These are phyloP conservation scores for Trichothecium roseum DNA, from an alignment of 2,329 filamentous ascomycete species.

Conservation along the genomic window DNA sequence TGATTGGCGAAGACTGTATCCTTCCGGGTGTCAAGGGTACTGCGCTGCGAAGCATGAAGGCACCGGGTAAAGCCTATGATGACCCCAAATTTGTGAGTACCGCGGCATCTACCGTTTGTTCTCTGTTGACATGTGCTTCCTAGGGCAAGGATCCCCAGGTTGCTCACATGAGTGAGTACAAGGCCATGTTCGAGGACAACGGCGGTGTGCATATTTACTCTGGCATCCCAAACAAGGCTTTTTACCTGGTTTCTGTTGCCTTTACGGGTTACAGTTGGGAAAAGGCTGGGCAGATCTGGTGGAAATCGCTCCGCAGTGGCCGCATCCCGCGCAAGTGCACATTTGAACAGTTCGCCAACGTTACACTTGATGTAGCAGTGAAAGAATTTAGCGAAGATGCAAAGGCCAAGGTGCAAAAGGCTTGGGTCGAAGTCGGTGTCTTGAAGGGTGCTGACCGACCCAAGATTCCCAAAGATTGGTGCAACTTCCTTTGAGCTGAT, in stretches of 20 bases:
- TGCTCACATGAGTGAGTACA: conserved; percentile 33
- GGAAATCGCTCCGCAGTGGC: conserved; percentile 35
- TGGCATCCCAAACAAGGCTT: conserved; percentile 48
- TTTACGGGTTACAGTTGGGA: conserved; percentile 45
- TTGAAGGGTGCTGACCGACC: no score
- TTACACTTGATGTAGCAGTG: conserved; percentile 34
- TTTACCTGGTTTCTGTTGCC: conserved; percentile 34
- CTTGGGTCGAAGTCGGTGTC: conserved; percentile 39
- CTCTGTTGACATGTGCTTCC: background rate
- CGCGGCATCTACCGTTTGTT: background rate
- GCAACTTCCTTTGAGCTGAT: no score
- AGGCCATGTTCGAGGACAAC: conserved; percentile 30
- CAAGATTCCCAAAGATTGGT: no score
- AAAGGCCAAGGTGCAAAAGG: conserved; percentile 31
- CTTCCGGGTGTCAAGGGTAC: conserved; percentile 38
- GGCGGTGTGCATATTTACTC: conserved; percentile 46
- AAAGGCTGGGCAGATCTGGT: conserved; percentile 42
- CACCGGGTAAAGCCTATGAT: conserved; percentile 40
- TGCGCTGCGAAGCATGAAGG: conserved; percentile 44
- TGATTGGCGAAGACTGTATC: conserved; percentile 42
- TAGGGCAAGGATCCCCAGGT: conserved; percentile 45
- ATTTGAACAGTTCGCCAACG: conserved; percentile 38
- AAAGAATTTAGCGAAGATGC: conserved; percentile 29
- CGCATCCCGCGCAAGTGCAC: conserved; percentile 27
- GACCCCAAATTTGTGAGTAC: conserved; percentile 37